These are phyloP conservation scores for Xylaria flabelliformis DNA, from an alignment of 495 filamentous ascomycete genomes.

Conservation along the genomic window DNA sequence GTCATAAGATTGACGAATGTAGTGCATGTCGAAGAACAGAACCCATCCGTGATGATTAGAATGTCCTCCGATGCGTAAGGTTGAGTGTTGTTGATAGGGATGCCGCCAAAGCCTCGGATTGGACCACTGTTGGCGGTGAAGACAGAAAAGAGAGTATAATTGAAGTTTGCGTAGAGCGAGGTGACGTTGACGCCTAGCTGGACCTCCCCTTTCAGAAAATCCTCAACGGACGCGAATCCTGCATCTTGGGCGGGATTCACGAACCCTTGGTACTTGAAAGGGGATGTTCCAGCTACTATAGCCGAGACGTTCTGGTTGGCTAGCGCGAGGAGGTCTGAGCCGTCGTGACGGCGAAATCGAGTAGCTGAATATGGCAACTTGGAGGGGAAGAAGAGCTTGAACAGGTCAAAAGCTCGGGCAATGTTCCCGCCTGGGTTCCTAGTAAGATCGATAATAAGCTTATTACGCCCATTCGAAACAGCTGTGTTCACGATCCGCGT, in stretches of 20 bases:
- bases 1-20: conserved; percentile 65
- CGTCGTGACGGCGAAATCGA: conserved; percentile 13
- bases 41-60: conserved; percentile 61
- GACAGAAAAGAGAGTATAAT: conserved; percentile 9
- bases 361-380: conserved; percentile 12
- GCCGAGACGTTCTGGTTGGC: background rate
- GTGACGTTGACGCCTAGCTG: conserved; percentile 17
- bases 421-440: conserved; percentile 62
- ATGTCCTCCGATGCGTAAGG: conserved; percentile 43
- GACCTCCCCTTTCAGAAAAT: background rate
- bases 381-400: conserved; percentile 40
- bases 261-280: background rate
- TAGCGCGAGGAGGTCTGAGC: conserved; percentile 3
- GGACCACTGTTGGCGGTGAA: background rate
- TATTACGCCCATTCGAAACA: background rate
- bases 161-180: conserved; percentile 16
- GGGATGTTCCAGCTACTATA: background rate
- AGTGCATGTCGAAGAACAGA: conserved; percentile 67
- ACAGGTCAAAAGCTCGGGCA: conserved; percentile 53
- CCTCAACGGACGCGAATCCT: conserved; percentile 7
- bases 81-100: conserved; percentile 18
- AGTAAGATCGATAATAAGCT: conserved; percentile 61
- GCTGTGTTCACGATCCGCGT: conserved; percentile 7
- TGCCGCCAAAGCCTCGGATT: conserved; percentile 5
- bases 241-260: conserved; percentile 10